Percentiles rank a stretch among this genome's conserved stretches.
phyloP scores from a whole-genome alignment of 2,329 filamentous ascomycete species.

The Clarireedia paspali region DNA sequence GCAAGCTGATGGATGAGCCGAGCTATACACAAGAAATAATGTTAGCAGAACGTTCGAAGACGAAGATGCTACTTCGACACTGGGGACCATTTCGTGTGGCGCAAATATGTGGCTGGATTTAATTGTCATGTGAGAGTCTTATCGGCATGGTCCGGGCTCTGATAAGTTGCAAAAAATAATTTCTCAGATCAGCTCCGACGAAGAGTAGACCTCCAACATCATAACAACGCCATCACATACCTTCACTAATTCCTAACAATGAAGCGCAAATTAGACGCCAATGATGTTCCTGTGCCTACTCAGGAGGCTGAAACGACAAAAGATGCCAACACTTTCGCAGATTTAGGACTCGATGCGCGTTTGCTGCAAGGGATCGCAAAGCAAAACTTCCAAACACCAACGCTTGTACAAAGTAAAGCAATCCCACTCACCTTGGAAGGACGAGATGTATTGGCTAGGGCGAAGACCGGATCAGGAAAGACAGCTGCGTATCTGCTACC shows the following conservation, averaged over 20 bases:
- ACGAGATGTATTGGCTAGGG: conserved; percentile 82
- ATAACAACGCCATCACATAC: background rate
- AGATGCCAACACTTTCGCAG: conserved; percentile 52
- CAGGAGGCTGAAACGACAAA: conserved; percentile 26
- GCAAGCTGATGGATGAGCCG: too few species aligned
- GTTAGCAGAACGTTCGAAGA: too few species aligned
- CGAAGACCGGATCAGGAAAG: conserved; percentile 94
- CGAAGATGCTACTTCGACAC: too few species aligned
- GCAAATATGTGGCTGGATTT: too few species aligned
- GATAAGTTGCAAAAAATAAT: conserved; percentile 12
- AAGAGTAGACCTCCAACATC: conserved; percentile 1
- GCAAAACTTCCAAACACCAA: conserved; percentile 78
- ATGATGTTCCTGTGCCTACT: conserved; percentile 39
- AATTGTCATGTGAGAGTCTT: background rate
- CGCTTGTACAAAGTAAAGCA: conserved; percentile 78
- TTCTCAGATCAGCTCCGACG: background rate
- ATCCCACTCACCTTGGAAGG: conserved; percentile 85
- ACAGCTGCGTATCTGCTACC: conserved; percentile 93
- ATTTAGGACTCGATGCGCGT: conserved; percentile 74
- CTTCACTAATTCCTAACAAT: conserved; percentile 30
- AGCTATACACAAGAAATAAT: too few species aligned
- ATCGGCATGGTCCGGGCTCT: conserved; percentile 1
- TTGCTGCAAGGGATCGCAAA: conserved; percentile 79
- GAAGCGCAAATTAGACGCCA: conserved; percentile 56
- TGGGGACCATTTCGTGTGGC: too few species aligned